Base-by-base conservation (phyloP, 208 protist genomes). In the Leptomonas pyrrhocoris region DNA sequence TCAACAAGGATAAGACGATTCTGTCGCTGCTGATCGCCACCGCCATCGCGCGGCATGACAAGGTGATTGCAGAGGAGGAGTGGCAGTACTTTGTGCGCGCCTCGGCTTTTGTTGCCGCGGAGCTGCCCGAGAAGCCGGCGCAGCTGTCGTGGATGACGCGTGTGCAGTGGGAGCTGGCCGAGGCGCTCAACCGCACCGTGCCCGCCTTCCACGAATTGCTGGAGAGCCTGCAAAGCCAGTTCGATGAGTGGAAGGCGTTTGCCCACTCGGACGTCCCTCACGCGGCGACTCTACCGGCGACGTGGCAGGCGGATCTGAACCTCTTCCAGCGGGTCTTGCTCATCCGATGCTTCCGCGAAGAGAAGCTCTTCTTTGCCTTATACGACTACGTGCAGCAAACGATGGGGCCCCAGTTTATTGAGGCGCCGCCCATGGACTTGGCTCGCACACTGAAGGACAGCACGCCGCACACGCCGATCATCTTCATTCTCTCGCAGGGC, bases 401-500 rank as follows among this genome's bases (percentile, higher is more conserved):
- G 45, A 93, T 99, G 80, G 97, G 97, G n/a, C 49, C 80, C n/a
- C 51, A 77, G 43, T 99, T 95, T 80, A 92, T 97, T 28, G 93
- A 98, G 59, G 83, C 96, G n/a, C 96, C 97, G 36, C 90, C 93
- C 21, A 98, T 99, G 59, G 90, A 97, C 80, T 82, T 99, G 8
- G 79, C 76, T 31, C 76, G 83, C 30, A 91, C 94, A 18, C 88
- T 97, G 50, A 69, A 68, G 36, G 97, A 99, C 81, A 97, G 87
- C 73, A 80, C 77, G 23, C 68, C 87, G 56, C 64, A 86, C 59
- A 93, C 94, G 46, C 97, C 98, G 16, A 92, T 99, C 51, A 94
- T 99, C 31, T 99, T 99, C 80, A 92, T 99, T 16, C 95, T 99
- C 11, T 99, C 98, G 15, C 90, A 96, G 53, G 98, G 98, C 27